Evolutionary conservation across 164 flowering plant genomes (phyloP).

Genomic region (Nelumbo lutea): DNA sequence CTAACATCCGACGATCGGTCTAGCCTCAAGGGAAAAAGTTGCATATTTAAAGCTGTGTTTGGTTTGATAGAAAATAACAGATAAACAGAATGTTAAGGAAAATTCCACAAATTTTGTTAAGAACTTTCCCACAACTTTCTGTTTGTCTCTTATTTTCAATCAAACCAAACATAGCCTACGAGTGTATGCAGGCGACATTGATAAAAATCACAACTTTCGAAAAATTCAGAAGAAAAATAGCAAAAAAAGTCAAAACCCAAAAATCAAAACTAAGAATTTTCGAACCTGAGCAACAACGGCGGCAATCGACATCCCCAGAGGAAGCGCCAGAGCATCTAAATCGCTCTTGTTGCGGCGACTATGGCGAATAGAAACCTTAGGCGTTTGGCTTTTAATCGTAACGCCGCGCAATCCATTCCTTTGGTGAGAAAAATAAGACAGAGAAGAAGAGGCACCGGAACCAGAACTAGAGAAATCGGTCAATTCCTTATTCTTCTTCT

Average conservation of each 20-base stretch:
- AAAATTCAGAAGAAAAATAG: neutral
- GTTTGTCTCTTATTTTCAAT: too few relatives aligned
- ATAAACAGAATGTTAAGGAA: too few relatives aligned
- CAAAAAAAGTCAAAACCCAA: neutral
- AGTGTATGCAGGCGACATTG: too few relatives aligned
- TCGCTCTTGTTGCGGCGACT: constrained; percentile 14
- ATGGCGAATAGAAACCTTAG: constrained; percentile 7
- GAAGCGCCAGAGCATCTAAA: constrained; percentile 35
- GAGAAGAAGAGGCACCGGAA: constrained; percentile 10
- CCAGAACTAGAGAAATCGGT: neutral
- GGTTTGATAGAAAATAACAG: too few relatives aligned
- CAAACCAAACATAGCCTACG: too few relatives aligned
- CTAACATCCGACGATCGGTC: too few relatives aligned
- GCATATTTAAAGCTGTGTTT: too few relatives aligned
- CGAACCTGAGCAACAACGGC: constrained; percentile 36
- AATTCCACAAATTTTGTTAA: too few relatives aligned
- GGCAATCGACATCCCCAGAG: constrained; percentile 44
- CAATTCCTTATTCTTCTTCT: constrained; percentile 4
- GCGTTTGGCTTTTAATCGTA: constrained; percentile 30
- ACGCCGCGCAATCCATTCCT: constrained; percentile 24
- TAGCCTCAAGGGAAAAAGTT: too few relatives aligned
- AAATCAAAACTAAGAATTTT: neutral
- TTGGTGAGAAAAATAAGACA: constrained; percentile 15
- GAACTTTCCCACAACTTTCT: too few relatives aligned
- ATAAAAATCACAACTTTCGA: neutral